Conservation (phyloP, 208 protist genomes). For the Leishmania braziliensis region DNA sequence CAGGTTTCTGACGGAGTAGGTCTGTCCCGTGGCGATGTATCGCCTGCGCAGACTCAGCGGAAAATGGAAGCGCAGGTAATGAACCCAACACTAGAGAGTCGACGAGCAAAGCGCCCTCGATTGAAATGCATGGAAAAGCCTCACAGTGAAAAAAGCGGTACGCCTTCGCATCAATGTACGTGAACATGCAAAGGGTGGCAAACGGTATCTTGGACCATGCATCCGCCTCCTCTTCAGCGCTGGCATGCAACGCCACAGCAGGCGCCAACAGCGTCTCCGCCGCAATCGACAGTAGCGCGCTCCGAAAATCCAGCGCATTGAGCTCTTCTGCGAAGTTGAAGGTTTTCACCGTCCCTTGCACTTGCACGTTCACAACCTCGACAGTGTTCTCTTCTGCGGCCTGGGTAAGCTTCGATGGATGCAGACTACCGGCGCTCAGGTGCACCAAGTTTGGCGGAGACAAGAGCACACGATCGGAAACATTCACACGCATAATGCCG, state of each 20-base stretch:
- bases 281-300: slow-evolving; percentile 24
- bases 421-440: slow-evolving; percentile 32
- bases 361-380: slow-evolving; percentile 24
- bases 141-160: slow-evolving; percentile 95
- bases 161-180: slow-evolving; percentile 96
- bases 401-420: neutral
- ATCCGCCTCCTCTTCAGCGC: slow-evolving; percentile 24
- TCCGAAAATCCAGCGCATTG: slow-evolving; percentile 17
- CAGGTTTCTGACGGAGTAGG: slow-evolving; percentile 29
- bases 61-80: slow-evolving; percentile 16
- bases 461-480: slow-evolving; percentile 23
- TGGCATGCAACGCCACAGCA: slow-evolving; percentile 8
- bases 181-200: slow-evolving; percentile 78
- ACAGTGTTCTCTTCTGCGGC: neutral
- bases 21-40: slow-evolving; percentile 36
- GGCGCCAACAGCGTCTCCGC: slow-evolving; percentile 13
- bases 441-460: slow-evolving; percentile 42
- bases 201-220: slow-evolving; percentile 47
- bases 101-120: slow-evolving; percentile 36
- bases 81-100: slow-evolving; percentile 15
- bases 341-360: slow-evolving; percentile 30
- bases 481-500: slow-evolving; percentile 34
- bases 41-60: slow-evolving; percentile 13
- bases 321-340: slow-evolving; percentile 31
- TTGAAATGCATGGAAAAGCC: slow-evolving; percentile 88